Evolutionary conservation across 805 yeast genomes (phyloP).

Genomic region (Pichia exigua): DNA sequence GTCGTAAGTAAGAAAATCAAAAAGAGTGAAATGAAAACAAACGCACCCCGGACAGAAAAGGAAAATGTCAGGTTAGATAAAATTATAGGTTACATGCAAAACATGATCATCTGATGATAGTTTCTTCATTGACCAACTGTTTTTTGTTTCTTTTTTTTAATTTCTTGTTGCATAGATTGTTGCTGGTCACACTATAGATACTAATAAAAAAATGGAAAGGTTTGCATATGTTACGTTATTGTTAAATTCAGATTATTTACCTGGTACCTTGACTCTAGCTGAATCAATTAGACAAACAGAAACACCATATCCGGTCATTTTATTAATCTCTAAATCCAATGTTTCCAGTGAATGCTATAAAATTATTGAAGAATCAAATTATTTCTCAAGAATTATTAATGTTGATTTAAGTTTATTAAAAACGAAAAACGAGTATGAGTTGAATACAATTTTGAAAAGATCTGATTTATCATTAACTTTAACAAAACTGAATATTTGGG

Average conservation of each 20-base stretch:
- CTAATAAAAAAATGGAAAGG: constrained; percentile 4
- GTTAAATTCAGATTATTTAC: constrained; percentile 29
- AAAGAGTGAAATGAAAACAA: background rate
- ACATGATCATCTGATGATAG: too few relatives aligned
- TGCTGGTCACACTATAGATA: background rate
- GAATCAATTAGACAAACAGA: constrained; percentile 18
- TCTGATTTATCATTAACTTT: constrained; percentile 31
- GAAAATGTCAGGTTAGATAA: background rate
- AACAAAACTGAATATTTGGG: constrained; percentile 54
- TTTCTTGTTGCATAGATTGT: background rate
- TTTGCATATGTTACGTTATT: constrained; percentile 29
- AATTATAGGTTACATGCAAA: background rate
- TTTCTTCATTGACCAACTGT: too few relatives aligned
- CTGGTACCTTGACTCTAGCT: constrained; percentile 31
- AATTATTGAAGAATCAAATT: constrained; percentile 8
- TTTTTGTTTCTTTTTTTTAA: too few relatives aligned
- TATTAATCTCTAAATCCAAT: constrained; percentile 16
- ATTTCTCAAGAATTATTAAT: constrained; percentile 16
- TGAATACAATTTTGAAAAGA: constrained; percentile 21
- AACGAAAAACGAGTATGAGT: constrained; percentile 15
- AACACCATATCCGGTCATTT: constrained; percentile 17
- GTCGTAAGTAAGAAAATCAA: background rate
- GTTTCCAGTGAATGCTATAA: constrained; percentile 10
- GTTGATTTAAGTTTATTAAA: constrained; percentile 18
- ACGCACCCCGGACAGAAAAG: background rate